Evolutionary conservation across 1,284 basidiomycete genomes (phyloP).

Genomic region (Coniophora puteana): DNA sequence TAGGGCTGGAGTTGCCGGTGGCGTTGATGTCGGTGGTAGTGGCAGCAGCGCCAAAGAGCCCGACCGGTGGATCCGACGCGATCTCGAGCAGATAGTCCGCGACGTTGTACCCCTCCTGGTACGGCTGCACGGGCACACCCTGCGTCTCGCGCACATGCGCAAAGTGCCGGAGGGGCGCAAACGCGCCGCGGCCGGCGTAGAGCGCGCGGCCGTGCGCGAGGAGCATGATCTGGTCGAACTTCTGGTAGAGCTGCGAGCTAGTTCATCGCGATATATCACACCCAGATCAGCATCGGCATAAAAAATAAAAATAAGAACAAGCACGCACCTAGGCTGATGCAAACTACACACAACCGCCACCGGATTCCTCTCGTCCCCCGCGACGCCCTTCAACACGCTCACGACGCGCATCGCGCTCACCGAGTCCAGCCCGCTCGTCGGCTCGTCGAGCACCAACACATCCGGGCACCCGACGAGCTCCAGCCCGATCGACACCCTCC

Average conservation of each 20-base stretch:
- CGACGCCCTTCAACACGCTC: constrained; percentile 69
- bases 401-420: constrained; percentile 83
- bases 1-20: constrained; percentile 16
- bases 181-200: constrained; percentile 74
- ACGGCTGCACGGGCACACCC: constrained; percentile 35
- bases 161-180: constrained; percentile 65
- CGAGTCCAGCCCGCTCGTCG: constrained; percentile 81
- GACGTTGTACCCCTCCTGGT: constrained; percentile 77
- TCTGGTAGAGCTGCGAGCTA: constrained; percentile 79
- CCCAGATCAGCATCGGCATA: neutral
- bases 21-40: neutral
- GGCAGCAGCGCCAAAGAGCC: constrained; percentile 31
- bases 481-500: constrained; percentile 80
- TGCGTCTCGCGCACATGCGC: constrained; percentile 35
- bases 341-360: constrained; percentile 80
- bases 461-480: constrained; percentile 80
- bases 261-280: constrained; percentile 1
- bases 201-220: constrained; percentile 77
- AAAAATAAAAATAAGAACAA: constrained; percentile 1
- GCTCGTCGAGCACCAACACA: constrained; percentile 80
- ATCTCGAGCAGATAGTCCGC: constrained; percentile 88
- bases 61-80: constrained; percentile 59
- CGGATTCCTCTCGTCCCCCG: constrained; percentile 26
- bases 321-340: constrained; percentile 73
- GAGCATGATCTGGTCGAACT: constrained; percentile 79